These are phyloP conservation scores for Yarrowia sp. DNA, from an alignment of 805 yeast genomes.

Conservation along the genomic window DNA sequence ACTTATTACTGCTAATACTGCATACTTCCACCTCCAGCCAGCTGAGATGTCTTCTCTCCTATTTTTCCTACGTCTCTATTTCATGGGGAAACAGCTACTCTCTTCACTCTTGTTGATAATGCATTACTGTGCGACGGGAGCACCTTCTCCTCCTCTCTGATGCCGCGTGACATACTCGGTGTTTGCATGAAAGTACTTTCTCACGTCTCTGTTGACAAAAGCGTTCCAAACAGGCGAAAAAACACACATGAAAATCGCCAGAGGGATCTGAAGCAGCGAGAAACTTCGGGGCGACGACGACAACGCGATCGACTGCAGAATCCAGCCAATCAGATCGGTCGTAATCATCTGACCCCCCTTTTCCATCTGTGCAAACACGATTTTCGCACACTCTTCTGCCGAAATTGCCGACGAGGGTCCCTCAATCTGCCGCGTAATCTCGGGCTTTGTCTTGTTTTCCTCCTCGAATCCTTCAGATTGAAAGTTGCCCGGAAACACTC, in stretches of 20 bases:
- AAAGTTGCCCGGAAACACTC: slow-evolving; percentile 87
- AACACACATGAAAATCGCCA: slow-evolving; percentile 51
- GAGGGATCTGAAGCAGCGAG: slow-evolving; percentile 50
- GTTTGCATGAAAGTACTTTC: slow-evolving; percentile 46
- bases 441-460: slow-evolving; percentile 84
- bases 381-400: slow-evolving; percentile 62
- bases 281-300: slow-evolving; percentile 69
- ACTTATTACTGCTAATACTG: too few species aligned
- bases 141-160: neutral
- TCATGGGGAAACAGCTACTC: neutral
- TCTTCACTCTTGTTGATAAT: neutral
- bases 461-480: slow-evolving; percentile 79
- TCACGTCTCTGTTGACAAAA: slow-evolving; percentile 53
- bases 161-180: slow-evolving; percentile 20
- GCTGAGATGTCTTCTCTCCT: too few species aligned
- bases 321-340: slow-evolving; percentile 86
- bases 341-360: slow-evolving; percentile 69
- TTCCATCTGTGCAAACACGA: slow-evolving; percentile 54
- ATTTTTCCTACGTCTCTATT: neutral
- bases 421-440: slow-evolving; percentile 75
- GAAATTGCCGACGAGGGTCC: slow-evolving; percentile 75
- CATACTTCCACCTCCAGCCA: too few species aligned
- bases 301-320: slow-evolving; percentile 61
- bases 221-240: slow-evolving; percentile 60
- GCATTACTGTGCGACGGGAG: neutral